Conservation (phyloP, 176 grass and related monocot species). For the Bonia amplexicaulis region DNA sequence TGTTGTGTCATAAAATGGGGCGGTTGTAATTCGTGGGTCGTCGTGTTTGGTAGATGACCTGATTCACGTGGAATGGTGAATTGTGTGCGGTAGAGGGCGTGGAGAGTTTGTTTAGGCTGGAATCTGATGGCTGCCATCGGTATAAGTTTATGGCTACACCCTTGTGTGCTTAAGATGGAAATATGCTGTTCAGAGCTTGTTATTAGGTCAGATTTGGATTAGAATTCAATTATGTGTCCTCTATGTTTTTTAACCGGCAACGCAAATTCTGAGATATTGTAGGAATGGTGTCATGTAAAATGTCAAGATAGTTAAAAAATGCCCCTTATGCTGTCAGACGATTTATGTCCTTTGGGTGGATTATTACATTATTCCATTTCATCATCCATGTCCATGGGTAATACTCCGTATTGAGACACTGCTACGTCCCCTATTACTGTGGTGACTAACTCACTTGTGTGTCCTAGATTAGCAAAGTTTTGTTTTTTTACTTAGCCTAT, state of each 20-base stretch:
- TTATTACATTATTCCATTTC: background rate
- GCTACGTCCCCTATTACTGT: background rate
- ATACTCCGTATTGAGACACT: background rate
- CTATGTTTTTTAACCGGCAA: background rate
- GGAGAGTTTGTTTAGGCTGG: background rate
- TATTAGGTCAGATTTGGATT: background rate
- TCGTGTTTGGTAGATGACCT: background rate
- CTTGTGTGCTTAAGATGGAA: background rate
- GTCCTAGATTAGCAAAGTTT: background rate
- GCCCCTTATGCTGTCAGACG: background rate
- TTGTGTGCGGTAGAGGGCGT: background rate
- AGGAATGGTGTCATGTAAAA: background rate
- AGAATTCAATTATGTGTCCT: background rate
- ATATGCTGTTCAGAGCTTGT: background rate
- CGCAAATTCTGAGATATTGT: background rate
- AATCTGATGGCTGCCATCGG: background rate
- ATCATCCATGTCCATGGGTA: background rate
- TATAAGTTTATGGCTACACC: background rate
- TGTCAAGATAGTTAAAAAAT: background rate
- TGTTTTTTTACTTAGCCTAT: background rate
- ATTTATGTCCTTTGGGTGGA: background rate
- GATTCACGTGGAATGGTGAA: background rate
- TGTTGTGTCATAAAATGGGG: background rate
- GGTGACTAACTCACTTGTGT: background rate
- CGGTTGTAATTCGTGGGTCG: background rate